Evolutionary conservation across 208 protist species (phyloP).

Genomic region (Tritrichomonas foetus): DNA sequence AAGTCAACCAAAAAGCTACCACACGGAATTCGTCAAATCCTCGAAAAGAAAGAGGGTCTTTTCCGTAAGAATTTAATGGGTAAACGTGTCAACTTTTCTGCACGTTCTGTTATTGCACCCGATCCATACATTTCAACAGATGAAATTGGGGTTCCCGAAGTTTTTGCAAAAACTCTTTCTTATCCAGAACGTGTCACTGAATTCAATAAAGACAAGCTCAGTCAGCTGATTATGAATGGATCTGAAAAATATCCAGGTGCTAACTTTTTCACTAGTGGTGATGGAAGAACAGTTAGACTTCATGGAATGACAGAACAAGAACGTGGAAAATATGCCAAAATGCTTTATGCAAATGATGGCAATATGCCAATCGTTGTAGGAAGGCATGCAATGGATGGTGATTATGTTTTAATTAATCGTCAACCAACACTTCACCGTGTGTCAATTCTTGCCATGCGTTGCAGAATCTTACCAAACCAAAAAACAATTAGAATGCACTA

Average conservation of each 20-base stretch:
- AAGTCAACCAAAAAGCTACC: not conserved
- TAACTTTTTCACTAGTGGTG: slow-evolving; percentile 76
- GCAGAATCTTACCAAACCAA: slow-evolving; percentile 50
- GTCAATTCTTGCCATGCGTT: slow-evolving; percentile 91
- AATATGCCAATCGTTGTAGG: slow-evolving; percentile 61
- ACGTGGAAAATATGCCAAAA: not conserved
- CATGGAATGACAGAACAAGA: not conserved
- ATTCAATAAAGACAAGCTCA: slow-evolving; percentile 64
- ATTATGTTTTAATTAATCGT: slow-evolving; percentile 96
- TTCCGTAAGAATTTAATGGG: slow-evolving; percentile 99
- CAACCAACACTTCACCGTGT: slow-evolving; percentile 99
- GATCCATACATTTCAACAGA: slow-evolving; percentile 90
- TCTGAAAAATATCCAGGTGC: slow-evolving; percentile 91
- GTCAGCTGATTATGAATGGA: slow-evolving; percentile 89
- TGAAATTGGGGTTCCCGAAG: slow-evolving; percentile 62
- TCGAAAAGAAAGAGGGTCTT: slow-evolving; percentile 98
- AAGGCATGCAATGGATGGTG: slow-evolving; percentile 90
- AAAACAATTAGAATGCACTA: slow-evolving; percentile 88
- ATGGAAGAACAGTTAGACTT: not conserved
- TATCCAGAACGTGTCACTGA: slow-evolving; percentile 44
- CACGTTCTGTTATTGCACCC: slow-evolving; percentile 90
- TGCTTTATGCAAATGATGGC: not conserved
- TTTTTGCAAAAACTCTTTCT: slow-evolving; percentile 61
- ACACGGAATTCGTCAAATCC: slow-evolving; percentile 60
- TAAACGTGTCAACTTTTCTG: slow-evolving; percentile 97